These are phyloP conservation scores for Chenopodium berlandieri DNA, from an alignment of 148 eudicot genomes.

Conservation along the genomic window DNA sequence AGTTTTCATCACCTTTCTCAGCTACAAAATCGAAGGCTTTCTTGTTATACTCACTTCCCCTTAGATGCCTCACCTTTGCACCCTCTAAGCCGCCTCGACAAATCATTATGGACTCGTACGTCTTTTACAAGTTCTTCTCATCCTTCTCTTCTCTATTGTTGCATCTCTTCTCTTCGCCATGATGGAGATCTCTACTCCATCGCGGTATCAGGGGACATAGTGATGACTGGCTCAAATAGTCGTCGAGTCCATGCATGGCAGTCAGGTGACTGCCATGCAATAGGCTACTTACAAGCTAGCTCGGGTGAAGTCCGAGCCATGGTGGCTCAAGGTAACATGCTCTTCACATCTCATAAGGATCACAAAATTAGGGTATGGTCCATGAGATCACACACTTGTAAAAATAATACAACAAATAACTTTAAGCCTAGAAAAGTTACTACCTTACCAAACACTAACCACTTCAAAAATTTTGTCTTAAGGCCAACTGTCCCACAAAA, in stretches of 20 bases:
- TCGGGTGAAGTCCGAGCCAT: constrained; percentile 46
- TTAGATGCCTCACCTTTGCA: constrained; percentile 6
- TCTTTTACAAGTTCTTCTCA: constrained; percentile 28
- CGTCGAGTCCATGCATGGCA: constrained; percentile 50
- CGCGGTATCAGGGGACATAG: constrained; percentile 25
- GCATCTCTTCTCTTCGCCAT: constrained; percentile 47
- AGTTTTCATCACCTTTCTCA: constrained; percentile 21
- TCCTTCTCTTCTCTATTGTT: constrained; percentile 37
- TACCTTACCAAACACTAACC: constrained; percentile 37
- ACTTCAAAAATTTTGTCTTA: constrained; percentile 12
- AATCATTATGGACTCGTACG: constrained; percentile 44
- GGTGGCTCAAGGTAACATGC: constrained; percentile 37
- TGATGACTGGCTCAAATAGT: constrained; percentile 52
- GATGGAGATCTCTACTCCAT: constrained; percentile 51
- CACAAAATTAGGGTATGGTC: constrained; percentile 48
- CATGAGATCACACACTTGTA: neutral
- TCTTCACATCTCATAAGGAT: constrained; percentile 56
- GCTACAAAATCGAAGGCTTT: neutral
- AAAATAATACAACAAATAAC: neutral
- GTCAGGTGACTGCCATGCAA: constrained; percentile 37
- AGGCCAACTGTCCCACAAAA: constrained; percentile 17
- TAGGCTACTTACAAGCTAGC: constrained; percentile 39
- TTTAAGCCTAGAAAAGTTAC: constrained; percentile 41
- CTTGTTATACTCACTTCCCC: too few relatives aligned
- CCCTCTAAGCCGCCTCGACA: constrained; percentile 39